Evolutionary conservation across 495 filamentous ascomycete genomes (phyloP), one percentile per base, ranked within the genome.

Genomic region (Penicillium bovifimosum): DNA sequence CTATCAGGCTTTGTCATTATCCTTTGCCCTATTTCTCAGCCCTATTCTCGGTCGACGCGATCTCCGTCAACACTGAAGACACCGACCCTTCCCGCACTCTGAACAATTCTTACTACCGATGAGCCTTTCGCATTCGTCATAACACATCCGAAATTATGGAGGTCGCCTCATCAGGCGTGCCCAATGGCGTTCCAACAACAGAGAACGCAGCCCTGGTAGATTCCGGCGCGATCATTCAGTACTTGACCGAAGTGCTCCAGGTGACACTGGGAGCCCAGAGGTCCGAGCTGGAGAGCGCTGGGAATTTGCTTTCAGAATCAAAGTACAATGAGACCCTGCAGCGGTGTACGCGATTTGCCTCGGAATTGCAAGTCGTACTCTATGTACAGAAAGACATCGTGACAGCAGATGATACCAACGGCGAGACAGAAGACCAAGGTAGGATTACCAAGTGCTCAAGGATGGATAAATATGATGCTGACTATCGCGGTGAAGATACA

Each of bases 331-430:
- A 97, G 48, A 97, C 93, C 0, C 71, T 91, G 24, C 84, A 90
- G 61, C 79, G 90, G 71, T 96, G 92, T 70, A 85, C 82, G 54
- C 84, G 92, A 60, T 99, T 96, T 67, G 89, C 90, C 42, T 81
- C 84, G 26, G 93, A 96, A 69, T 74, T 87, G 41, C 90, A 95
- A 74, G 80, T 86, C 34, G 90, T 86, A 24, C 72, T 99, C 43
- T 97, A 96, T 70, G 86, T 95, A 52, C 86, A 90, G 61, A 95
- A 96, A 70, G 88, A 96, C 61, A 64, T 87, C 31, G 69, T 82
- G 35, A 69, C 74, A 18, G 70, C 76, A n/a, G 79, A 82, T 43
- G 66, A 78, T 46, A 56, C 73, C 41, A 78, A 82, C 51, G 72
- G 69, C n/a, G 66, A 69, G 47, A 61, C 67, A 40, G 77, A 81